These are phyloP conservation scores for Exophiala sp. DNA, from an alignment of 2,329 filamentous ascomycete species.

Conservation along the genomic window DNA sequence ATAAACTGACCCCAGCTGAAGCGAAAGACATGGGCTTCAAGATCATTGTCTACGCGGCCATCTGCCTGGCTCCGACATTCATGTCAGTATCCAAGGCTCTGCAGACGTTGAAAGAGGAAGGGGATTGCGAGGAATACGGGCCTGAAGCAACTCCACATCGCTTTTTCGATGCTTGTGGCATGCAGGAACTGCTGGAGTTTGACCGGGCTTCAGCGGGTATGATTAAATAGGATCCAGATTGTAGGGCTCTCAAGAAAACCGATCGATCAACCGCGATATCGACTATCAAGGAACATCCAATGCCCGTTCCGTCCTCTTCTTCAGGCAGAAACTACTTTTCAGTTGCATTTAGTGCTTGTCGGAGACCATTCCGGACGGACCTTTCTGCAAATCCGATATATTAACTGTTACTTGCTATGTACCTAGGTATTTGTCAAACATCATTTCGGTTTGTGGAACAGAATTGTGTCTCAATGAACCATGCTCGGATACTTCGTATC, in stretches of 20 bases:
- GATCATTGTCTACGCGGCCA: slow-evolving; percentile 43
- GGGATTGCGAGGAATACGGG: slow-evolving; percentile 33
- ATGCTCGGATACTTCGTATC: too few relatives aligned
- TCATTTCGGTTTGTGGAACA: too few relatives aligned
- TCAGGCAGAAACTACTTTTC: too few relatives aligned
- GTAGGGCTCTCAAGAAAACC: too few relatives aligned
- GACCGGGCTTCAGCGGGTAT: slow-evolving; percentile 25
- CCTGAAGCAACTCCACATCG: slow-evolving; percentile 37
- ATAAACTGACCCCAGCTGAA: slow-evolving; percentile 36
- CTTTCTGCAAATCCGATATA: too few relatives aligned
- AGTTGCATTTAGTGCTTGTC: too few relatives aligned
- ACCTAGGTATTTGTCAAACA: too few relatives aligned
- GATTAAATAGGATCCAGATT: too few relatives aligned
- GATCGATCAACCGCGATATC: background rate
- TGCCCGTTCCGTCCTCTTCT: too few relatives aligned
- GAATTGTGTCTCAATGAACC: too few relatives aligned
- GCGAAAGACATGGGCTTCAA: slow-evolving; percentile 40
- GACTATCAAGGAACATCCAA: background rate
- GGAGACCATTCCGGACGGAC: too few relatives aligned
- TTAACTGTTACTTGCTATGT: too few relatives aligned
- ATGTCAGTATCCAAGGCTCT: slow-evolving; percentile 36
- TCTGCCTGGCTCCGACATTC: slow-evolving; percentile 38
- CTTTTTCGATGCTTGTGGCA: slow-evolving; percentile 40
- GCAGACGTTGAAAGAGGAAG: slow-evolving; percentile 36
- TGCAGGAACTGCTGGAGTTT: slow-evolving; percentile 38